phyloP scores from a whole-genome alignment of 2,329 filamentous ascomycete genomes.

The Aspergillus carbonarius region DNA sequence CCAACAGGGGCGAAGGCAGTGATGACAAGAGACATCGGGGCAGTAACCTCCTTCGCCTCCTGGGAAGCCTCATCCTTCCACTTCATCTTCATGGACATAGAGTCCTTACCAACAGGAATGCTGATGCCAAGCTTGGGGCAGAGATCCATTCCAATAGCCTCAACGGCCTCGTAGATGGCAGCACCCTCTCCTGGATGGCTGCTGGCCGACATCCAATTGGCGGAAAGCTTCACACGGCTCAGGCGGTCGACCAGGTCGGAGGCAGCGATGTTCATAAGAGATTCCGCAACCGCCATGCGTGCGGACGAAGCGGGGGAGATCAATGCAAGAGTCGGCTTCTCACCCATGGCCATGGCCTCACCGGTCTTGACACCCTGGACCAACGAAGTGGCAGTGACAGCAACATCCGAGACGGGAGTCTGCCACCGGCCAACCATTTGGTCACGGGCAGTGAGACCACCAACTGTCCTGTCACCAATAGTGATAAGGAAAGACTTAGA shows the following conservation, averaged over 20 bases:
- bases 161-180: conserved; percentile 86
- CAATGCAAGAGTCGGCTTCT: conserved; percentile 83
- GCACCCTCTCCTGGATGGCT: conserved; percentile 90
- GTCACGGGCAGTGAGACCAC: conserved; percentile 82
- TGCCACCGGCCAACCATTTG: conserved; percentile 98
- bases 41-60: conserved; percentile 79
- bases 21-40: conserved; percentile 86
- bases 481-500: conserved; percentile 97
- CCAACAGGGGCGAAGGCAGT: conserved; percentile 85
- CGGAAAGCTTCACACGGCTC: conserved; percentile 79
- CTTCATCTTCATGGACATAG: conserved; percentile 97
- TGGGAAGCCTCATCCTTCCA: conserved; percentile 73
- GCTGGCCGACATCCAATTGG: conserved; percentile 99
- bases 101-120: conserved; percentile 97
- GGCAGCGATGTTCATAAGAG: conserved; percentile 87
- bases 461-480: conserved; percentile 89
- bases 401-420: conserved; percentile 87
- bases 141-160: conserved; percentile 88
- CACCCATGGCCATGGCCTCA: conserved; percentile 97
- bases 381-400: conserved; percentile 83
- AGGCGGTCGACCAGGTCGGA: conserved; percentile 71
- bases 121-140: conserved; percentile 88
- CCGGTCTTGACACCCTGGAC: conserved; percentile 71
- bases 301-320: conserved; percentile 89
- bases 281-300: conserved; percentile 93